These are phyloP conservation scores for Nakataea oryzae DNA, from an alignment of 2,329 filamentous ascomycete genomes.

Conservation along the genomic window DNA sequence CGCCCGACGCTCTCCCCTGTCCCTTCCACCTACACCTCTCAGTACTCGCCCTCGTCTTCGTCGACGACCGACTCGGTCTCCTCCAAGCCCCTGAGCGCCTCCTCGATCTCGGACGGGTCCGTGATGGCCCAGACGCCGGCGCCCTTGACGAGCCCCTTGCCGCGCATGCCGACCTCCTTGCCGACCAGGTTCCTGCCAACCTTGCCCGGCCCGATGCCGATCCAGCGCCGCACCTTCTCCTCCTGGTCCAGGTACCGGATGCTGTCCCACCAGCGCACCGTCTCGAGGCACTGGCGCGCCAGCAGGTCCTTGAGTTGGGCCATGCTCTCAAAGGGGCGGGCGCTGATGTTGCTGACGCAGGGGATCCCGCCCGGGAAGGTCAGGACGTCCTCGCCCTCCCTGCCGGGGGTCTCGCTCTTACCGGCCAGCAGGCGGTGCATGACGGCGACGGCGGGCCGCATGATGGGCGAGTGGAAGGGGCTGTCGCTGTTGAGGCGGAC, in stretches of 20 bases:
- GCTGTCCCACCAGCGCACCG: slow-evolving; percentile 89
- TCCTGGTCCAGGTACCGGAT: slow-evolving; percentile 83
- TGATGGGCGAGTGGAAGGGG: slow-evolving; percentile 86
- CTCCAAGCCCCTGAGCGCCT: slow-evolving; percentile 53
- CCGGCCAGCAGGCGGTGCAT: slow-evolving; percentile 60
- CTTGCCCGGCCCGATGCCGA: slow-evolving; percentile 88
- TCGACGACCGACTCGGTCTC: slow-evolving; percentile 47
- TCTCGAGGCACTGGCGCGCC: slow-evolving; percentile 83
- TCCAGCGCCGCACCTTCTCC: slow-evolving; percentile 70
- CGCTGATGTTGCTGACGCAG: slow-evolving; percentile 80
- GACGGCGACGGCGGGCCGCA: slow-evolving; percentile 70
- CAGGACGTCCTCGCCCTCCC: slow-evolving; percentile 52
- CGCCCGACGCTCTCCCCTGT: not conserved
- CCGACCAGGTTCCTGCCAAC: slow-evolving; percentile 89
- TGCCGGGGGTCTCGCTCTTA: slow-evolving; percentile 41
- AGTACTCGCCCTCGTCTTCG: slow-evolving; percentile 16
- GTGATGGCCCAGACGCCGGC: slow-evolving; percentile 90
- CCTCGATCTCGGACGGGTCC: slow-evolving; percentile 66
- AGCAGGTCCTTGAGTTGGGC: slow-evolving; percentile 72
- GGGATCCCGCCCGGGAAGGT: slow-evolving; percentile 66
- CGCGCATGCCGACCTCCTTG: slow-evolving; percentile 85
- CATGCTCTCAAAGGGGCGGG: slow-evolving; percentile 62
- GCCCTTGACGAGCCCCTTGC: slow-evolving; percentile 68
- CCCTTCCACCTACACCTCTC: not conserved
- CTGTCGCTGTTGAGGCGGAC: slow-evolving; percentile 79